Conservation (phyloP, 2,329 filamentous ascomycete species). For the Nemania bipapillata region DNA sequence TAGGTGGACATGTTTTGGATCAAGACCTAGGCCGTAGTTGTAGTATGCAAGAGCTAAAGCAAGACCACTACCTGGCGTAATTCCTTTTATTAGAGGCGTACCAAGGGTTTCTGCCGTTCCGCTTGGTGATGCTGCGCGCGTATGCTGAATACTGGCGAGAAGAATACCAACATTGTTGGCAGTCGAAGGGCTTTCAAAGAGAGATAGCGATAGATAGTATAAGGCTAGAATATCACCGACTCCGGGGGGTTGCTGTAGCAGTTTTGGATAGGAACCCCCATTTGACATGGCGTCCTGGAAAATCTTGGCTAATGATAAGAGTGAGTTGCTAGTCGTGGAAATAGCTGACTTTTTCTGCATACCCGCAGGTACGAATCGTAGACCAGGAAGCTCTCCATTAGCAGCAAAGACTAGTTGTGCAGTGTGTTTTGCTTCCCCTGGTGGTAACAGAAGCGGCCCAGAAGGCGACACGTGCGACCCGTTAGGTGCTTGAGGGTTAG, state of each 20-base stretch:
- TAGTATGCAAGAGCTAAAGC: slow-evolving; percentile 92
- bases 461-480: slow-evolving; percentile 50
- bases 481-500: slow-evolving; percentile 55
- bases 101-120: slow-evolving; percentile 48
- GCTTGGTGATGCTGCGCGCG: slow-evolving; percentile 53
- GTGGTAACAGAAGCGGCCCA: slow-evolving; percentile 80
- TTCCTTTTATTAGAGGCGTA: slow-evolving; percentile 73
- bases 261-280: slow-evolving; percentile 65
- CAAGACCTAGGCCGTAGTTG: slow-evolving; percentile 88
- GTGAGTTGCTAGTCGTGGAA: slow-evolving; percentile 93
- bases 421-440: slow-evolving; percentile 84
- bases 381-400: slow-evolving; percentile 80
- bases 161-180: slow-evolving; percentile 98
- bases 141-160: slow-evolving; percentile 90
- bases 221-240: slow-evolving; percentile 92
- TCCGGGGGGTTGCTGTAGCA: slow-evolving; percentile 73
- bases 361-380: slow-evolving; percentile 76
- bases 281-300: slow-evolving; percentile 95
- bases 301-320: slow-evolving; percentile 95
- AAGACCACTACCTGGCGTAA: slow-evolving; percentile 85
- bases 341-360: slow-evolving; percentile 81
- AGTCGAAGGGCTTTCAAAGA: slow-evolving; percentile 95
- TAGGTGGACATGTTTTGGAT: slow-evolving; percentile 89
- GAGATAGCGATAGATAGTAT: slow-evolving; percentile 92
- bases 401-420: slow-evolving; percentile 83